Conservation (phyloP, 305 asterid genomes). For the Ilex paraguariensis region DNA sequence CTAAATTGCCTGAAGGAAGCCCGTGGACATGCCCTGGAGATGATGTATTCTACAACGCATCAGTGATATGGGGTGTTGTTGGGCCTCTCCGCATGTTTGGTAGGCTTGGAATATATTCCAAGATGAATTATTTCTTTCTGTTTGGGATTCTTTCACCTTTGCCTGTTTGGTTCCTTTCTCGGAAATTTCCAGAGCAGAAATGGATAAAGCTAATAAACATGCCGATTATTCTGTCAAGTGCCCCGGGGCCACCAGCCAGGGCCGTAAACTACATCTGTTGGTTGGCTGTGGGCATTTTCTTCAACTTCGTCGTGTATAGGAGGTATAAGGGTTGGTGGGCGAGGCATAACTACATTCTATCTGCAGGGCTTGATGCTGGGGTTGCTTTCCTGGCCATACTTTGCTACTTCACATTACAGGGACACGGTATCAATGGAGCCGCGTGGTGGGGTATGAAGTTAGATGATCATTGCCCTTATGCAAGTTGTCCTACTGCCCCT, state of each 20-base stretch:
- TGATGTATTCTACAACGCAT: conserved; percentile 73
- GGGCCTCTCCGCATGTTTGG: conserved; percentile 79
- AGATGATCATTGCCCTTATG: conserved; percentile 59
- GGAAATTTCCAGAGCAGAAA: conserved; percentile 45
- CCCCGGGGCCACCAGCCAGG: conserved; percentile 39
- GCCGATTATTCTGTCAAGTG: conserved; percentile 46
- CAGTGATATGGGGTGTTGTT: conserved; percentile 78
- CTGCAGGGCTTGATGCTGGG: conserved; percentile 62
- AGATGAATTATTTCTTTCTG: conserved; percentile 65
- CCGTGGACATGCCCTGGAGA: conserved; percentile 91
- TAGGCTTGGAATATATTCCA: conserved; percentile 51
- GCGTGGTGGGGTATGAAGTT: conserved; percentile 61
- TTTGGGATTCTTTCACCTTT: conserved; percentile 53
- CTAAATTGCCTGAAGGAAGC: conserved; percentile 51
- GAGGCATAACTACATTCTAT: conserved; percentile 46
- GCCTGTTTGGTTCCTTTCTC: conserved; percentile 51
- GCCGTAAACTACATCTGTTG: conserved; percentile 49
- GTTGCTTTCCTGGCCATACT: conserved; percentile 61
- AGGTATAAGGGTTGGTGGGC: conserved; percentile 68
- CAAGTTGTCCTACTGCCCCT: conserved; percentile 52
- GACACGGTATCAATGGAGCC: conserved; percentile 26
- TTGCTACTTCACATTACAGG: conserved; percentile 43
- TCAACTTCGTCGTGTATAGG: conserved; percentile 44
- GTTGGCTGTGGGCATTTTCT: conserved; percentile 47
- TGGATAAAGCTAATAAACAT: conserved; percentile 52